A percentile compares a stretch with the other conserved stretches of the same genome.
These are phyloP conservation scores for Populus tomentosa DNA, from an alignment of 441 rosid genomes.

Conservation along the genomic window DNA sequence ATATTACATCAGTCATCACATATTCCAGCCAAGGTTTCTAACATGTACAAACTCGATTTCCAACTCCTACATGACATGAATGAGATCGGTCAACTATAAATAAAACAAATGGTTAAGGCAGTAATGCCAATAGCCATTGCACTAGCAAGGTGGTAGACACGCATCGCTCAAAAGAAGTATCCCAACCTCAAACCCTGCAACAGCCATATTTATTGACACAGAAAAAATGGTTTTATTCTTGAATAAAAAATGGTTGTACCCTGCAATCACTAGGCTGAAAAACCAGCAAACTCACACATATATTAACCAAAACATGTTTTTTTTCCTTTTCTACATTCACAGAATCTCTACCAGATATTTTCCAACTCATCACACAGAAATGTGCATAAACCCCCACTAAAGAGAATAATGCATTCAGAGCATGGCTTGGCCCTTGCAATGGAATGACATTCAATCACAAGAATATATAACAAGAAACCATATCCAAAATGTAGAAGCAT, in stretches of 20 bases:
- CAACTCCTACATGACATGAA: too few relatives aligned
- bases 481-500: conserved; percentile 5
- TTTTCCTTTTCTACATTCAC: neutral
- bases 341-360: neutral
- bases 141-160: too few relatives aligned
- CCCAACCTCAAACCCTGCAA: too few relatives aligned
- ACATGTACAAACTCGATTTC: too few relatives aligned
- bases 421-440: too few relatives aligned
- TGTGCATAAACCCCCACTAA: neutral
- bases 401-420: too few relatives aligned
- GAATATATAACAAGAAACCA: neutral
- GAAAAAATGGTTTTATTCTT: neutral
- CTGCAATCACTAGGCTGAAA: neutral
- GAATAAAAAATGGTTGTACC: neutral
- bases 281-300: neutral
- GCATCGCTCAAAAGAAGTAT: too few relatives aligned
- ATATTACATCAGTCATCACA: neutral
- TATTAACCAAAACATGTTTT: neutral
- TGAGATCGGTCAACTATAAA: too few relatives aligned
- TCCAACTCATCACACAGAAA: neutral
- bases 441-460: neutral
- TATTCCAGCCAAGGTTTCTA: too few relatives aligned
- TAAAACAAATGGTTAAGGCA: too few relatives aligned
- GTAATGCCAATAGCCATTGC: too few relatives aligned
- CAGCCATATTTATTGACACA: too few relatives aligned